Conservation (phyloP, 306 rosid species). For the Benincasa hispida region DNA sequence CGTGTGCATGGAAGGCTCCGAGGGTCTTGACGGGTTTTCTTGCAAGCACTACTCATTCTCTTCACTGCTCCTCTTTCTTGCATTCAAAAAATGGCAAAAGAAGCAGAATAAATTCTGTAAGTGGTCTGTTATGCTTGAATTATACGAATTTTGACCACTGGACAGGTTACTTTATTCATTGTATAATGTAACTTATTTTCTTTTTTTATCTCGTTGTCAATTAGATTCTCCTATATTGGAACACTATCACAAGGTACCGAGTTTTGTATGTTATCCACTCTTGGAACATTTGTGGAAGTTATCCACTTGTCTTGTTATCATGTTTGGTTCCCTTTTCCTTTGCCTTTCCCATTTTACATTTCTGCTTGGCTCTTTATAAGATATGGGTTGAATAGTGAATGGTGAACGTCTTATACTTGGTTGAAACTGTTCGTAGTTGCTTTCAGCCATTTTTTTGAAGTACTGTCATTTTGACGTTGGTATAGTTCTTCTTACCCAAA, state of each 20-base stretch:
- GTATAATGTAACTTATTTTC: not conserved
- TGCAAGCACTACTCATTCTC: constrained; percentile 74
- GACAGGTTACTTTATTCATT: not conserved
- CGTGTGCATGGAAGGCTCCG: constrained; percentile 93
- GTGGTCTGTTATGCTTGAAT: constrained; percentile 23
- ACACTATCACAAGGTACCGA: not conserved
- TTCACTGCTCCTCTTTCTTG: constrained; percentile 26
- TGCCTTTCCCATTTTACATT: not conserved
- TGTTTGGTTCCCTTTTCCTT: constrained; percentile 1
- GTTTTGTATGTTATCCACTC: not conserved
- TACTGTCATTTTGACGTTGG: not conserved
- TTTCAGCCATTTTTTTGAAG: not conserved
- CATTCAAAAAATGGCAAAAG: constrained; percentile 42
- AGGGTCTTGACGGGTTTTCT: constrained; percentile 88
- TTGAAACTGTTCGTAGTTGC: not conserved
- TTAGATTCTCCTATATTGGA: not conserved
- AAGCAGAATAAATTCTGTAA: constrained; percentile 57
- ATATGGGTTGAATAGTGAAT: not conserved
- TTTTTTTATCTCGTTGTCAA: not conserved
- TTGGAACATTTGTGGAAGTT: not conserved
- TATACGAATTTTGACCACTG: constrained; percentile 13
- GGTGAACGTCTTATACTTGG: not conserved
- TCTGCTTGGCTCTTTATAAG: not conserved
- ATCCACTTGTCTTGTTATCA: not conserved
- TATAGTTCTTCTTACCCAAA: constrained; percentile 1